Base-by-base conservation (phyloP, 2,329 filamentous ascomycete species). In the Curvularia lunata region DNA sequence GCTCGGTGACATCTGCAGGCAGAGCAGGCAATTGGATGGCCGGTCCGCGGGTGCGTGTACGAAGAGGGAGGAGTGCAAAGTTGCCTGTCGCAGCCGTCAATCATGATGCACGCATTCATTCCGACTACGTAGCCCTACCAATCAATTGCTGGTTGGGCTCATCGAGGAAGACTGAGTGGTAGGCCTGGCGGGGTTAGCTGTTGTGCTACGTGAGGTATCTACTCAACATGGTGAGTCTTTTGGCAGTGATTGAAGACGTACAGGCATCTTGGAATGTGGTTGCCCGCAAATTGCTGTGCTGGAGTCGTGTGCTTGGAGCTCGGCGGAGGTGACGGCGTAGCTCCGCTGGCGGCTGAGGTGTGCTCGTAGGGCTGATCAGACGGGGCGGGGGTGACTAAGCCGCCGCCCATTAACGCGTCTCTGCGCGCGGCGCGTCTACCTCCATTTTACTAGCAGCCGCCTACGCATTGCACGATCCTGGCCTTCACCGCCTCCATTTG, bases 141-240 rank as follows among this genome's bases (percentile, higher is more conserved):
- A 88, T 87, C 69, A 87, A 74, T 72, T 86, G 85, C 66, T 88
- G 85, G 74, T 87, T 86, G 64, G 89, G 83, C 85, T 92, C 86
- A 86, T 94, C 81, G 78, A 88, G 87, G 87, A 97, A 97, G 85
- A 97, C 91, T 78, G 91, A 96, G 85, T 98, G 96, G 85, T 97
- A 98, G 81, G 94, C 94, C 92, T 96, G 69, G 52, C n/a, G 54
- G 48, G 53, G 51, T 72, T 45, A 71, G 67, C 58, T 30, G 6
- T 30, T 10, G 18, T 52, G 28, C 27, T 38, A 8, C 5, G 19
- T 13, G 10, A 13, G 16, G 1, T 42, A 27, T 23, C 12, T 25
- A 34, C 32, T 28, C 12, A 23, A 47, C 23, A 41, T 23, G 3
- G n/a, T 1, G 16, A 30, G 10, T 41, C 16, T n/a, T 4, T 30